Evolutionary conservation across 495 filamentous ascomycete species (phyloP), one percentile per base, ranked within the genome.

Genomic region (Lepidopterella palustris): DNA sequence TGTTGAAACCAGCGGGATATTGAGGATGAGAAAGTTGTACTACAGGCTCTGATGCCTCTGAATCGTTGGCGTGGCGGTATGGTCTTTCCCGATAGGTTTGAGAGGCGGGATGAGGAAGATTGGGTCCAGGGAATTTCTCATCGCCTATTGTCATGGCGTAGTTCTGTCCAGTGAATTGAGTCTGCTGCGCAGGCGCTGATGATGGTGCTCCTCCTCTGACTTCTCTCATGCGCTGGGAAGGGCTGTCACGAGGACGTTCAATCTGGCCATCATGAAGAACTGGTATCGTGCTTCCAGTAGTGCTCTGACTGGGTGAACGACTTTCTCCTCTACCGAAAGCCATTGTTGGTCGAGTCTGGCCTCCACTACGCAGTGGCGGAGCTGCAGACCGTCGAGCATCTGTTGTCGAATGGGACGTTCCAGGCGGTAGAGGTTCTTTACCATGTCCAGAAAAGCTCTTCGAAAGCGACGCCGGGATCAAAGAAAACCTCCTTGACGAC

Each of bases 401-500:
- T 42, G 55, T 32, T 21, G 52, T 26, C 11, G 61, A 68, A 25
- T 60, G 53, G 9, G 63, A 56, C 25, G 20, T 59, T 24, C 27
- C 35, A 5, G 67, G 53, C 31, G 65, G 64, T 5, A 40, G 11
- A 29, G 64, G 61, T 28, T 74, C 68, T 62, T 68, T 59, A 54
- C 49, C 50, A 26, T 49, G 23, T 50, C 63, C 59, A 24, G 54
- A 50, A 31, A 73, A 72, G 35, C 57, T 75, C 67, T 81, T 85
- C 21, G 88, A 92, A 71, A 93, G 88, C 4, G 82, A 86, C 5
- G 79, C 70, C 0, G 90, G 90, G 13, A 97, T 77, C 47, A 98
- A 81, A 1, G 89, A 95, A 72, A 91, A 92, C n/a, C 86, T 79
- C 55, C 84, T 72, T 62, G 48, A 69, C 69, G 66, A 55, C 13